A percentile compares a stretch with the other conserved stretches of the same genome.
Evolutionary conservation across 768 basidiomycete species (phyloP).

Genomic region (Boletus insuetus): DNA sequence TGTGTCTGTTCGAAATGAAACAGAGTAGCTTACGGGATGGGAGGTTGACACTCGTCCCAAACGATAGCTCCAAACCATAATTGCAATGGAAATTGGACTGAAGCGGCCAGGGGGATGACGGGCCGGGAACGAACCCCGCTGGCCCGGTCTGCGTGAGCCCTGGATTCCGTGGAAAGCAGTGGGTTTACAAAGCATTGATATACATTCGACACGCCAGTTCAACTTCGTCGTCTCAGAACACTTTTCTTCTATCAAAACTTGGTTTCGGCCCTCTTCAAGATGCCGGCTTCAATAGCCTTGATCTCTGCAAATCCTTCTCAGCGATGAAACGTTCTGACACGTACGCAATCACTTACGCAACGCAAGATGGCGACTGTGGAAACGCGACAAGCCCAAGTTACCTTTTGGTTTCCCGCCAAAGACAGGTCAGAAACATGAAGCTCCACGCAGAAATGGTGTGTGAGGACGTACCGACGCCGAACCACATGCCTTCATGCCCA

Average conservation of each 20-base stretch:
- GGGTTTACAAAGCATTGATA: too few species aligned
- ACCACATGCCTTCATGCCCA: conserved; percentile 37
- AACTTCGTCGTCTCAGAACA: background rate
- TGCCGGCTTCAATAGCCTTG: conserved; percentile 30
- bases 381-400: conserved; percentile 23
- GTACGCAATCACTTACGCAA: conserved; percentile 23
- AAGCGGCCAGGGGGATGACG: too few species aligned
- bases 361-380: conserved; percentile 31
- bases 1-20: too few species aligned
- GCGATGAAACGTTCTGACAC: background rate
- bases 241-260: conserved; percentile 12
- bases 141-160: too few species aligned
- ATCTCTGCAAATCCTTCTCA: conserved; percentile 20
- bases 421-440: background rate
- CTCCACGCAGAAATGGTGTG: background rate
- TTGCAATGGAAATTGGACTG: too few species aligned
- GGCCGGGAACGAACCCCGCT: too few species aligned
- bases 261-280: conserved; percentile 21
- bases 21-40: too few species aligned
- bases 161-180: too few species aligned
- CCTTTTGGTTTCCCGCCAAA: conserved; percentile 9
- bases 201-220: background rate
- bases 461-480: conserved; percentile 24
- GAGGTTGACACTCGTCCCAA: too few species aligned
- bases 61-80: too few species aligned